Base-by-base conservation (phyloP, 305 asterid genomes). In the Fraxinus sp. region DNA sequence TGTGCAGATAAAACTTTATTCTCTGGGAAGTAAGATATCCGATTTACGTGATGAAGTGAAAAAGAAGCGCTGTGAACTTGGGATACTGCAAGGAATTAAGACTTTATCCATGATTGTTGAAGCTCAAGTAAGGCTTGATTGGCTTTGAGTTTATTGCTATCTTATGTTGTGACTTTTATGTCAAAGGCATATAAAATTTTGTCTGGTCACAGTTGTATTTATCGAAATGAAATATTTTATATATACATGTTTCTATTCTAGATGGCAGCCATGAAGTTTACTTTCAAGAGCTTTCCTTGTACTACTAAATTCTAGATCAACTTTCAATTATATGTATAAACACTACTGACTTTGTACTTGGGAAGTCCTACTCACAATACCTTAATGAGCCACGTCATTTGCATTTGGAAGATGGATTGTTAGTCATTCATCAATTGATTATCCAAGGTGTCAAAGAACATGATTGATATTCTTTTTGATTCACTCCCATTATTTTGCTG, bases 21-120 rank as follows among this genome's bases (percentile, higher is more conserved):
- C 96, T 36, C 92, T 92, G 46, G 91, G 91, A n/a, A 41, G 83
- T 82, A 85, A 86, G 87, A 81, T 96, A 78, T 83, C 92, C 0
- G 90, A 87, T 24, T 37, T 92, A 57, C 92, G 94, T 0, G 90
- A 85, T 18, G 80, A 78, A 28, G 97, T 94, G 82, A 80, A 81
- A 82, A 86, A 41, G 83, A 94, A 86, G 80, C 92, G 90, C 33
- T 26, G 57, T 2, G 92, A 94, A 84, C 89, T 93, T 76, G 90
- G 86, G 24, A 46, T 80, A 24, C 70, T 94, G 87, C 86, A 74
- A 85, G 81, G 90, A 70, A 75, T 83, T 76, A 83, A 89, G 80
- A 77, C 89, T 77, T 81, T 88, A 81, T 85, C 88, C 9, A 77
- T 89, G 11, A 77, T 92, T 76, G 88, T 92, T 35, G 95, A 93